These are phyloP conservation scores for Malus asiatica DNA, from an alignment of 306 rosid genomes.

Conservation along the genomic window DNA sequence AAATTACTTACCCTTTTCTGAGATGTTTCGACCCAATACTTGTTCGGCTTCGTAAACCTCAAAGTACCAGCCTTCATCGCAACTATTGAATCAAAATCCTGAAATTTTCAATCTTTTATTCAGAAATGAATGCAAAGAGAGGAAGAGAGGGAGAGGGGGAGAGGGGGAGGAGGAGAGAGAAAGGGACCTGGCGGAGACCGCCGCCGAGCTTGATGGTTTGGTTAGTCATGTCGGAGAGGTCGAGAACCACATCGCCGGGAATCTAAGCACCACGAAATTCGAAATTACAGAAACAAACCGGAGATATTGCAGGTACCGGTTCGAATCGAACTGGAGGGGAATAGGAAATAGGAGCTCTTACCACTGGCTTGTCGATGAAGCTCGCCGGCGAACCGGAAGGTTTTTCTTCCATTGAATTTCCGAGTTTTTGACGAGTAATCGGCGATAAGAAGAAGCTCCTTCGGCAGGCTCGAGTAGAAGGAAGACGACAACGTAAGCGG, in stretches of 20 bases:
- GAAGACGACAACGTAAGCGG: neutral
- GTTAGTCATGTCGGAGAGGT: conserved; percentile 69
- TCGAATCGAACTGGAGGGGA: neutral
- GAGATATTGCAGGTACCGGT: neutral
- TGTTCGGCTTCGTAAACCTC: conserved; percentile 69
- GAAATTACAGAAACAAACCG: neutral
- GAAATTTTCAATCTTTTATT: neutral
- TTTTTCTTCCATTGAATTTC: conserved; percentile 34
- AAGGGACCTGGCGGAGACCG: conserved; percentile 71
- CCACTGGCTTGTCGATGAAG: conserved; percentile 45
- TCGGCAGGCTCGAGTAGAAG: neutral
- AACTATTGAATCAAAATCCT: conserved; percentile 70
- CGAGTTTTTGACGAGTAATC: neutral
- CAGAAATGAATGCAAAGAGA: neutral
- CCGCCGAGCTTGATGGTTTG: conserved; percentile 89
- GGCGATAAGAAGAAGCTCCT: neutral
- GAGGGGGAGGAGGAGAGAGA: conserved; percentile 7
- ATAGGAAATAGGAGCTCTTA: conserved; percentile 21
- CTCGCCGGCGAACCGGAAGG: conserved; percentile 28
- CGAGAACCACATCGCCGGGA: conserved; percentile 85
- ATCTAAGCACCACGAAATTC: conserved; percentile 32
- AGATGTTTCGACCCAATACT: conserved; percentile 90
- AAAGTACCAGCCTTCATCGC: conserved; percentile 75
- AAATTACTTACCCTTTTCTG: conserved; percentile 58
- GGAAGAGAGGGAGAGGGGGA: neutral